Conservation (phyloP, 1,284 basidiomycete species). For the Pholiota adiposa region DNA sequence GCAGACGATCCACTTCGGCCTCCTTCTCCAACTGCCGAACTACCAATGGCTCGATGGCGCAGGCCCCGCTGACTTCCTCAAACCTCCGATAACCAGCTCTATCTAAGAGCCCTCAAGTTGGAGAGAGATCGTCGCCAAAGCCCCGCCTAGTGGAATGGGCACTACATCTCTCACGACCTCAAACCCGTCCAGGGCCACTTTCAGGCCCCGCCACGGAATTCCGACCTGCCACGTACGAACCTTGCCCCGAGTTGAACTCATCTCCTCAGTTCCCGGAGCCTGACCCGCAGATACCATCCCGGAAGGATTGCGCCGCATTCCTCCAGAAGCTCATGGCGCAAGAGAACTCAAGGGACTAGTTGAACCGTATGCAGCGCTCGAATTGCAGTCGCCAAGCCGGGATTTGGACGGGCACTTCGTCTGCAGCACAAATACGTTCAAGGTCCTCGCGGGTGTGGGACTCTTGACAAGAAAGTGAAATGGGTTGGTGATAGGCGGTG, state of each 20-base stretch:
- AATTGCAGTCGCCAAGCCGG: conserved; percentile 18
- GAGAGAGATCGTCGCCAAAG: conserved; percentile 19
- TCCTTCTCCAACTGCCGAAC: conserved; percentile 21
- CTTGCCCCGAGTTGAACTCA: conserved; percentile 24
- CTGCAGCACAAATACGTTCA: conserved; percentile 20
- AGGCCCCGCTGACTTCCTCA: conserved; percentile 26
- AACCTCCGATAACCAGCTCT: conserved; percentile 13
- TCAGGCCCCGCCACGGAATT: conserved; percentile 19
- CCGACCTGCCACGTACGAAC: conserved; percentile 25
- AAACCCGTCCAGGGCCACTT: conserved; percentile 17
- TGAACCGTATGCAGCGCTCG: conserved; percentile 23
- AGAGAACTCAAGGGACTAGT: conserved; percentile 16
- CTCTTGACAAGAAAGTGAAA: conserved; percentile 16
- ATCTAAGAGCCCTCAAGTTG: not conserved
- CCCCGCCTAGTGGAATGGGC: conserved; percentile 24
- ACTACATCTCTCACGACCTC: conserved; percentile 26
- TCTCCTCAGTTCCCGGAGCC: conserved; percentile 28
- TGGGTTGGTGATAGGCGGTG: conserved; percentile 30
- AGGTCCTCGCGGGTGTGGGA: conserved; percentile 9
- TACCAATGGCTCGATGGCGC: conserved; percentile 27
- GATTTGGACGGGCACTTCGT: conserved; percentile 19
- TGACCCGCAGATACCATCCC: conserved; percentile 15
- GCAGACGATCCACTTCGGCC: conserved; percentile 17
- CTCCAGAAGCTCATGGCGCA: conserved; percentile 18
- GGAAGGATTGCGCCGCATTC: conserved; percentile 20